A percentile compares a stretch with the other conserved stretches of the same genome.
Evolutionary conservation across 2,329 filamentous ascomycete genomes (phyloP).

Genomic region (Fusarium circinatum): DNA sequence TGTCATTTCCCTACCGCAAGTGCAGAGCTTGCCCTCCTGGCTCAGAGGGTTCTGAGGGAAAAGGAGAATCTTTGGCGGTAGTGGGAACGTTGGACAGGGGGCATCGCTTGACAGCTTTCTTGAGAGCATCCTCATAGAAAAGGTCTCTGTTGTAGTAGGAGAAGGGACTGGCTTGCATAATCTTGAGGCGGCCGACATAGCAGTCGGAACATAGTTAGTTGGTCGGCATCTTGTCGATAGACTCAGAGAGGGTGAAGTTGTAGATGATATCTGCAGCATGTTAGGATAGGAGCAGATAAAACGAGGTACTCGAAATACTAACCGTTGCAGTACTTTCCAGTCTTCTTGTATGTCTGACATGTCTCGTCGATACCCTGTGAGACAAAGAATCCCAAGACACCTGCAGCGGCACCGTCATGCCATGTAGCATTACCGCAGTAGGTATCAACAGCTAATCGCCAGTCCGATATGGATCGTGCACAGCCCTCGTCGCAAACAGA

Average conservation of each 20-base stretch:
- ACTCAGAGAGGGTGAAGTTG: not conserved
- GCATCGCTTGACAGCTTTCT: not conserved
- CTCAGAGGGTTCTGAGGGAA: not conserved
- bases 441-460: not conserved
- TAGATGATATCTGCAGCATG: not conserved
- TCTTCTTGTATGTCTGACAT: conserved; percentile 8
- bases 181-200: conserved; percentile 17
- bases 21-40: not conserved
- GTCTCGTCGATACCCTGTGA: conserved; percentile 19
- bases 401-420: not conserved
- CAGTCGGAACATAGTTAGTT: conserved; percentile 22
- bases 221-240: conserved; percentile 4
- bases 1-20: not conserved
- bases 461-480: not conserved
- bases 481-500: conserved; percentile 1
- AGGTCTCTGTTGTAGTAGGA: not conserved
- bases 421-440: conserved; percentile 1
- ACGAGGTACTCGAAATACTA: not conserved
- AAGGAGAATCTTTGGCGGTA: not conserved
- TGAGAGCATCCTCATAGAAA: conserved; percentile 17
- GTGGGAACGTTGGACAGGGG: not conserved
- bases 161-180: conserved; percentile 26
- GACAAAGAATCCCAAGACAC: conserved; percentile 2
- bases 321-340: conserved; percentile 28
- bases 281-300: not conserved